Percentiles rank a stretch among this genome's conserved stretches.
Conservation (phyloP, 116 monocot genomes). For the Dioscorea cayenensis region DNA sequence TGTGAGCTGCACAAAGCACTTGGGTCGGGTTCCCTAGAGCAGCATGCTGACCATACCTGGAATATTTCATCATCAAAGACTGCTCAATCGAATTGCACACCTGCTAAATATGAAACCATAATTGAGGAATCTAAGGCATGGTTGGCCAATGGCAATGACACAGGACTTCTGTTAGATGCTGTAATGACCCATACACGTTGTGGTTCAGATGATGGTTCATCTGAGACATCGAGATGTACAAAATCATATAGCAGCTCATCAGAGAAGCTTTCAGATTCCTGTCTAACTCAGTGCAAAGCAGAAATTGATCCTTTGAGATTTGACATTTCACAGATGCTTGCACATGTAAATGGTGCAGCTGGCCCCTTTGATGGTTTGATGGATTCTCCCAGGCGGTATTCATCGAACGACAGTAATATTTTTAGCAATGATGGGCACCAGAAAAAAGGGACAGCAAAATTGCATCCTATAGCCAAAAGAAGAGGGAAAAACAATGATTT, state of each 20-base stretch:
- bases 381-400: constrained; percentile 11
- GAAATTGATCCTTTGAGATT: constrained; percentile 18
- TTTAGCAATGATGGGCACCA: constrained; percentile 12
- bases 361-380: constrained; percentile 5
- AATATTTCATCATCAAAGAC: constrained; percentile 8
- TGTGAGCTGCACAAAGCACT: constrained; percentile 33
- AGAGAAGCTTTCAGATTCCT: constrained; percentile 24
- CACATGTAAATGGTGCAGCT: constrained; percentile 8
- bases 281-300: constrained; percentile 28
- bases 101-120: constrained; percentile 3
- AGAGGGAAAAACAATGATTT: constrained; percentile 14
- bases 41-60: constrained; percentile 7
- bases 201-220: constrained; percentile 24
- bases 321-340: constrained; percentile 12
- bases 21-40: constrained; percentile 9
- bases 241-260: constrained; percentile 30
- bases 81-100: constrained; percentile 7
- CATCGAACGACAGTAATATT: constrained; percentile 17
- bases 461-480: constrained; percentile 14
- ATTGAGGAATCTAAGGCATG: constrained; percentile 10
- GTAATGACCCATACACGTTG: constrained; percentile 18
- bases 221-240: background rate
- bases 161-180: constrained; percentile 27
- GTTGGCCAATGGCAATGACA: constrained; percentile 12
- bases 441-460: constrained; percentile 8